Evolutionary conservation across 2,329 filamentous ascomycete genomes (phyloP).

Genomic region (Xylaria hypoxylon): DNA sequence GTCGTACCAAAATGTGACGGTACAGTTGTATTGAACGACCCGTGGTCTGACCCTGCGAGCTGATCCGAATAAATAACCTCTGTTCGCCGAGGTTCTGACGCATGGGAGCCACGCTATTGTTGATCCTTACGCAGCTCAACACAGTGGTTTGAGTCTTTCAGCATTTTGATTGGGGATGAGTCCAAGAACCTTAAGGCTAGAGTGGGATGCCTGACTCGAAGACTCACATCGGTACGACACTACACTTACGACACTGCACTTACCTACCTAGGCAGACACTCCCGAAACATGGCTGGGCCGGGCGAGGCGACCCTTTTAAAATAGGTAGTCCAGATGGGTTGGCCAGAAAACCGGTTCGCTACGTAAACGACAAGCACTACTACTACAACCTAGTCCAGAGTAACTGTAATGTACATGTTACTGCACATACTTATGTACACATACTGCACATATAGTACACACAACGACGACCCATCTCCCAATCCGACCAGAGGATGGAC

Average conservation of each 20-base stretch:
- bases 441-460: background rate
- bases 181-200: constrained; percentile 9
- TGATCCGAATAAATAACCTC: background rate
- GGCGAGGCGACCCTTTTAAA: constrained; percentile 12
- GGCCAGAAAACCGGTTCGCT: constrained; percentile 16
- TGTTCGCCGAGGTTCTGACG: constrained; percentile 22
- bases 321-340: constrained; percentile 7
- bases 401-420: no score
- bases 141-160: background rate
- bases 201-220: constrained; percentile 21
- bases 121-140: constrained; percentile 24
- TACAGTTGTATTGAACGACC: constrained; percentile 1
- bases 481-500: background rate
- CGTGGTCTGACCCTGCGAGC: background rate
- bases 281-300: background rate
- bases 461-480: background rate
- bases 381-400: no score
- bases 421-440: no score
- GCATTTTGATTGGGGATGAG: background rate
- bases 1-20: constrained; percentile 3
- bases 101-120: constrained; percentile 26
- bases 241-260: no score
- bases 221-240: no score
- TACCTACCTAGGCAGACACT: background rate
- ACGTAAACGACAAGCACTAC: constrained; percentile 7